These are phyloP conservation scores for Colletotrichum orchidophilum DNA, from an alignment of 2,329 filamentous ascomycete species.

Conservation along the genomic window DNA sequence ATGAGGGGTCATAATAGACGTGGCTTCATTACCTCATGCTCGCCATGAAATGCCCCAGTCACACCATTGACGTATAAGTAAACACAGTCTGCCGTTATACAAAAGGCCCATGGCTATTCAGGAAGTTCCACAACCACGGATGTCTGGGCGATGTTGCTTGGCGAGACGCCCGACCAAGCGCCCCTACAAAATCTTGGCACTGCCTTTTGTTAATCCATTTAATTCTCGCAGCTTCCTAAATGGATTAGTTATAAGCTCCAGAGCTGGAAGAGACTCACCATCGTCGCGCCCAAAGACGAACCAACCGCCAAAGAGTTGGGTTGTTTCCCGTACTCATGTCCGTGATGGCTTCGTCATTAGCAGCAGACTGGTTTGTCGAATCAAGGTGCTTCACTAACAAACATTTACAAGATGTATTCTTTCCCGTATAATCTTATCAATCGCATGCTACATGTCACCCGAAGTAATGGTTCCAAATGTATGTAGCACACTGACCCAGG, in stretches of 20 bases:
- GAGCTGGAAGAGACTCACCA: not conserved
- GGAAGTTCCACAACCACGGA: conserved; percentile 6
- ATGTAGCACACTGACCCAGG: too few relatives aligned
- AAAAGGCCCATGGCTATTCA: not conserved
- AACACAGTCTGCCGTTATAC: not conserved
- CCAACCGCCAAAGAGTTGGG: too few relatives aligned
- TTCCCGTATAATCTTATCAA: too few relatives aligned
- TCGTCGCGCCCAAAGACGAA: not conserved
- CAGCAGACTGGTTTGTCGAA: not conserved
- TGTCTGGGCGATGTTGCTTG: not conserved
- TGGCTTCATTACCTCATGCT: not conserved
- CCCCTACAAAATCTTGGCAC: not conserved
- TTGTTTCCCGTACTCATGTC: not conserved
- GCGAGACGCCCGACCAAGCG: not conserved
- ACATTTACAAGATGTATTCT: too few relatives aligned
- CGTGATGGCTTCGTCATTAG: not conserved
- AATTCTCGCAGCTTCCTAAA: not conserved
- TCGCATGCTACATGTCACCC: not conserved
- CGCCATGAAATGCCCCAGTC: not conserved
- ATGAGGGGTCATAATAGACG: not conserved
- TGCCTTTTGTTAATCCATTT: not conserved
- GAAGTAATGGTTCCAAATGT: not conserved
- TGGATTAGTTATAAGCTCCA: not conserved
- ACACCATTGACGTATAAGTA: not conserved
- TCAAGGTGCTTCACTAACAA: not conserved